Evolutionary conservation across 1,284 basidiomycete species (phyloP).

Genomic region (Marasmius oreades): DNA sequence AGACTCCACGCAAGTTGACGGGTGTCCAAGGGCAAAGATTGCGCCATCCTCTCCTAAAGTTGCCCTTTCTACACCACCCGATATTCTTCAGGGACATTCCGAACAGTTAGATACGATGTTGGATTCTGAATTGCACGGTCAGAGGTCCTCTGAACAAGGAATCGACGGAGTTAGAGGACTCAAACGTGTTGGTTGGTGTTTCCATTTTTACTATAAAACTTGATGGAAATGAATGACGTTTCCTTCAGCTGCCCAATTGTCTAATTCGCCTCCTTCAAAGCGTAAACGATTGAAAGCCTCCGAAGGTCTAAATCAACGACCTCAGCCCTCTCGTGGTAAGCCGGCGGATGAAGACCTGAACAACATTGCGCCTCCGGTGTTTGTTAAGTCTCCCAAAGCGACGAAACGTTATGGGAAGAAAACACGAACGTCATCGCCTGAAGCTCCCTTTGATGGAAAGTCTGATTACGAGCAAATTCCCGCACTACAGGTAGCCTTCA

Average conservation of each 20-base stretch:
- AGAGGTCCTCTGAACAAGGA: too few relatives aligned
- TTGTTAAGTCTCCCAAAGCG: neutral
- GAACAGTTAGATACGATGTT: too few relatives aligned
- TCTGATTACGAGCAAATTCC: constrained; percentile 9
- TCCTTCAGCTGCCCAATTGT: too few relatives aligned
- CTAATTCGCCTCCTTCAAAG: neutral
- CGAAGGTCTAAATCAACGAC: neutral
- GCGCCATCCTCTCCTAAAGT: too few relatives aligned
- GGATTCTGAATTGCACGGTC: too few relatives aligned
- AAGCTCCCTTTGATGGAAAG: neutral
- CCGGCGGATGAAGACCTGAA: neutral
- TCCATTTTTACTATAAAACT: too few relatives aligned
- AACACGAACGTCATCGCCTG: neutral
- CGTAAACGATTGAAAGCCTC: neutral
- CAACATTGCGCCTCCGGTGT: neutral
- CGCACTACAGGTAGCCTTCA: neutral
- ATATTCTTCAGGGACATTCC: too few relatives aligned
- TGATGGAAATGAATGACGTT: too few relatives aligned
- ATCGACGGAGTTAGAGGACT: too few relatives aligned
- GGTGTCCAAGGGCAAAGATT: too few relatives aligned
- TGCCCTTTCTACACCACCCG: too few relatives aligned
- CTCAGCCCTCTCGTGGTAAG: neutral
- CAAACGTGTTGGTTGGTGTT: too few relatives aligned
- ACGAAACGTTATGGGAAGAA: constrained; percentile 1
- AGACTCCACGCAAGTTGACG: neutral